Conservation (phyloP, 2,329 filamentous ascomycete species). For the Sarocladium strictum region DNA sequence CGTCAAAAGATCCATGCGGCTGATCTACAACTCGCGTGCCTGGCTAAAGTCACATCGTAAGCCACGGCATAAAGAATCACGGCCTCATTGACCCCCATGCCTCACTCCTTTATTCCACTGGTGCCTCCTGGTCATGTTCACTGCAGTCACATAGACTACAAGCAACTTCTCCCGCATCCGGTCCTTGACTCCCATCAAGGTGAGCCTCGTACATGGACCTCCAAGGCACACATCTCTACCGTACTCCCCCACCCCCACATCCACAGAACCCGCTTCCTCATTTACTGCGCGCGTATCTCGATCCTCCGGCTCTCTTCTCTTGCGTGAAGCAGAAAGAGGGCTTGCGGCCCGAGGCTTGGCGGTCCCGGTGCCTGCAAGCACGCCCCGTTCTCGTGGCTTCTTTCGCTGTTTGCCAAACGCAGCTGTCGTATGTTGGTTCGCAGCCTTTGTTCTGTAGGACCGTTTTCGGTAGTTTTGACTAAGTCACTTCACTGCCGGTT, state of each 20-base stretch:
- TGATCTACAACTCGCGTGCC: not conserved
- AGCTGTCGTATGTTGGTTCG: not conserved
- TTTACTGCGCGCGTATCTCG: too few relatives aligned
- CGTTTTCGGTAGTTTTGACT: not conserved
- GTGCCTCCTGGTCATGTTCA: not conserved
- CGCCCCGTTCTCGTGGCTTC: not conserved
- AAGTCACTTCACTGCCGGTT: constrained; percentile 2
- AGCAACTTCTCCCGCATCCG: not conserved
- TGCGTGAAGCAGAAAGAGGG: not conserved
- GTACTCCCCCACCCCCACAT: not conserved
- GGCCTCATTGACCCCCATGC: not conserved
- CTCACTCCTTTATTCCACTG: not conserved
- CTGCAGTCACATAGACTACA: not conserved
- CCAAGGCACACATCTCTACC: not conserved
- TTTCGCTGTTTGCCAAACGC: not conserved
- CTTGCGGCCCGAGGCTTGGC: not conserved
- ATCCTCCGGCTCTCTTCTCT: not conserved
- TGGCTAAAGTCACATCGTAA: constrained; percentile 3
- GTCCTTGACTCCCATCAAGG: not conserved
- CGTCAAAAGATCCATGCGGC: not conserved
- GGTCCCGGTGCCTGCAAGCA: not conserved
- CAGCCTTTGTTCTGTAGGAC: not conserved
- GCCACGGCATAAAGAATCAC: not conserved
- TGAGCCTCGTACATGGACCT: not conserved
- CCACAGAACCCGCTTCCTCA: not conserved